These are phyloP conservation scores for Pseudogymnoascus sp. DNA, from an alignment of 2,329 filamentous ascomycete genomes.

Conservation along the genomic window DNA sequence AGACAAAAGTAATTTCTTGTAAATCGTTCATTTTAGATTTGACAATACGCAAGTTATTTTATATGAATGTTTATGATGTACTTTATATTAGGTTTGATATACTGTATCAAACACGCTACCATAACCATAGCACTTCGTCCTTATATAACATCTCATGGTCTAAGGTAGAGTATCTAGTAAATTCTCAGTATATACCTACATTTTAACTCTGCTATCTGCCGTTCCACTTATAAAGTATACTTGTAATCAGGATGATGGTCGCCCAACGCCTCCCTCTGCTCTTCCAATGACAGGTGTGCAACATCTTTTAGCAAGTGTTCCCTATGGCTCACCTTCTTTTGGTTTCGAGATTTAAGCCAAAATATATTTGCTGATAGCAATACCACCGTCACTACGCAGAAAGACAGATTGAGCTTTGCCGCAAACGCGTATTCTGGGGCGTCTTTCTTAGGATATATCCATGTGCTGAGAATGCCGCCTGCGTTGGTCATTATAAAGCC, in stretches of 20 bases:
- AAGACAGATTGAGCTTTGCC: not conserved
- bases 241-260: conserved; percentile 3
- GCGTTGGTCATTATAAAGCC: conserved; percentile 8
- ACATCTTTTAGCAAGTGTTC: not conserved
- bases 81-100: not conserved
- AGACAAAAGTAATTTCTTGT: not conserved
- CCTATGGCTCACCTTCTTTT: not conserved
- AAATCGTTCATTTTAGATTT: not conserved
- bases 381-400: not conserved
- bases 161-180: not conserved
- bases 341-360: not conserved
- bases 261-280: not conserved
- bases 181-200: not conserved
- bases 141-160: not conserved
- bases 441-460: conserved; percentile 8
- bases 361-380: not conserved
- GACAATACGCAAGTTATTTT: not conserved
- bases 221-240: not conserved
- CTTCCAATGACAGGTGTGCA: not conserved
- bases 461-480: conserved; percentile 8
- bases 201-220: not conserved
- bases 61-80: not conserved
- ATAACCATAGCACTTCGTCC: not conserved
- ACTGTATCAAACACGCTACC: not conserved
- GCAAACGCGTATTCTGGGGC: not conserved